Conservation (phyloP, 2,329 filamentous ascomycete genomes). For the Penicillium decumbens region DNA sequence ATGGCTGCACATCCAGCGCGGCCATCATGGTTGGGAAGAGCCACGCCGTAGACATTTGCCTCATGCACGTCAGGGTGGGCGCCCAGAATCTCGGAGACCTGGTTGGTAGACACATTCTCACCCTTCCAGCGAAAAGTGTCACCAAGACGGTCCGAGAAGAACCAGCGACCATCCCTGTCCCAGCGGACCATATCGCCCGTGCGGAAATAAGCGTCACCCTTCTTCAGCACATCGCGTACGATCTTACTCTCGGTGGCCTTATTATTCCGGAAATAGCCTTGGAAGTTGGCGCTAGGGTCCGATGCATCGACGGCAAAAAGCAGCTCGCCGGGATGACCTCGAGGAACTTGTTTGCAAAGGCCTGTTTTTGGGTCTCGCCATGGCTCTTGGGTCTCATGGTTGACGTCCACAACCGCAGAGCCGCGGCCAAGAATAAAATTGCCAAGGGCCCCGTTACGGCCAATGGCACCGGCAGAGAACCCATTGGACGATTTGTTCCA, state of each 20-base stretch:
- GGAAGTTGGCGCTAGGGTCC: constrained; percentile 63
- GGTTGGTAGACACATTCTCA: constrained; percentile 76
- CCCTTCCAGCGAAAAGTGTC: constrained; percentile 60
- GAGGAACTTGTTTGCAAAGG: constrained; percentile 57
- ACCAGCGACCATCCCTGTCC: constrained; percentile 66
- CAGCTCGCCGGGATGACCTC: constrained; percentile 68
- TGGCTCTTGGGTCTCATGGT: constrained; percentile 65
- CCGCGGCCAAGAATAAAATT: constrained; percentile 50
- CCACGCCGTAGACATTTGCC: constrained; percentile 81
- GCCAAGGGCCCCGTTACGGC: constrained; percentile 63
- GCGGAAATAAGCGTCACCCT: constrained; percentile 77
- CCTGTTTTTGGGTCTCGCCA: constrained; percentile 64
- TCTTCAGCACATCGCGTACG: constrained; percentile 64
- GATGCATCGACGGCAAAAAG: constrained; percentile 64
- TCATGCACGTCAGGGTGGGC: constrained; percentile 63
- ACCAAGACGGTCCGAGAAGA: constrained; percentile 66
- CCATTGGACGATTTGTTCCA: constrained; percentile 73
- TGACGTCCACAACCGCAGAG: constrained; percentile 62
- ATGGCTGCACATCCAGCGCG: constrained; percentile 77
- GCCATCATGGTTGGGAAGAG: constrained; percentile 75
- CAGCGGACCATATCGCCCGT: constrained; percentile 76
- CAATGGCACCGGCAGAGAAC: constrained; percentile 71
- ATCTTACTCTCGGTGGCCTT: constrained; percentile 70
- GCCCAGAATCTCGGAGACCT: constrained; percentile 73
- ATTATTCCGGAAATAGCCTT: constrained; percentile 75